Evolutionary conservation across 2,329 filamentous ascomycete species (phyloP).

Genomic region (Torrubiella hemipterigena): DNA sequence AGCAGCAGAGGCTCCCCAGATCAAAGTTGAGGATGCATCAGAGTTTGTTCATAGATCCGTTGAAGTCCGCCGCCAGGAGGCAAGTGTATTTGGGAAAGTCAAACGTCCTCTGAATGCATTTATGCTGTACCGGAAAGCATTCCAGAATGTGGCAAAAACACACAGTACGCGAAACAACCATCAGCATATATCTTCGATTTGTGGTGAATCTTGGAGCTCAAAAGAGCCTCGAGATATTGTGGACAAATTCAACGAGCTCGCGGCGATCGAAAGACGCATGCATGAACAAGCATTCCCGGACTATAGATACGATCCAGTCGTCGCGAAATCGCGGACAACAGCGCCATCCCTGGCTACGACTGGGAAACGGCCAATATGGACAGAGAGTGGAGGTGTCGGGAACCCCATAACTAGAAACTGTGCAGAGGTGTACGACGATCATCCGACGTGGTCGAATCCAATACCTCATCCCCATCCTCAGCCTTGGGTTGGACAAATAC

Average conservation of each 20-base stretch:
- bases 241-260: slow-evolving; percentile 65
- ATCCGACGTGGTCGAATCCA: too few relatives aligned
- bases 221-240: slow-evolving; percentile 64
- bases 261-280: slow-evolving; percentile 70
- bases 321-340: too few relatives aligned
- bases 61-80: slow-evolving; percentile 51
- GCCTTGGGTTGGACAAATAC: too few relatives aligned
- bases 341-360: too few relatives aligned
- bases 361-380: too few relatives aligned
- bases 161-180: slow-evolving; percentile 83
- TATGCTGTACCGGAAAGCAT: slow-evolving; percentile 93
- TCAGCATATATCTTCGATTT: slow-evolving; percentile 80
- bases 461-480: too few relatives aligned
- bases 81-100: slow-evolving; percentile 63
- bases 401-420: too few relatives aligned
- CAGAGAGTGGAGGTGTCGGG: too few relatives aligned
- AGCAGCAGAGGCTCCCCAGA: slow-evolving; percentile 46
- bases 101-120: slow-evolving; percentile 96
- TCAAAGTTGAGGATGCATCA: slow-evolving; percentile 67
- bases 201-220: slow-evolving; percentile 68
- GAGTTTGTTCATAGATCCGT: slow-evolving; percentile 62
- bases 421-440: too few relatives aligned
- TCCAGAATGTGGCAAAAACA: slow-evolving; percentile 73
- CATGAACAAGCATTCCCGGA: slow-evolving; percentile 76
- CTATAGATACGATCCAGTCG: slow-evolving; percentile 77